Evolutionary conservation across 441 rosid genomes (phyloP).

Genomic region (Eruca vesicaria): DNA sequence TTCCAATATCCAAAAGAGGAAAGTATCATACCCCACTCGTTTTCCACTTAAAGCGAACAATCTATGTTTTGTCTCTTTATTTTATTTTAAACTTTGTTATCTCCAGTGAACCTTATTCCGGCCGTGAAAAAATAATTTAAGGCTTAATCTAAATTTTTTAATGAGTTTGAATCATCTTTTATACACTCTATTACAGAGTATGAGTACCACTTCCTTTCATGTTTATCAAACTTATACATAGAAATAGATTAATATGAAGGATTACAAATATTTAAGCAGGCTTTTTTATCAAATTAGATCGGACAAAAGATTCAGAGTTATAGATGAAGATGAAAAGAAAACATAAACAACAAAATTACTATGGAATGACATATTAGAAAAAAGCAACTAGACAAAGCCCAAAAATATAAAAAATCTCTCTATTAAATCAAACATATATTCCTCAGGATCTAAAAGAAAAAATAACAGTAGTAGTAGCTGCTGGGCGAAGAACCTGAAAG

Average conservation of each 20-base stretch:
- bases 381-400: background rate
- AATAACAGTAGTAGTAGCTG: background rate
- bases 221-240: background rate
- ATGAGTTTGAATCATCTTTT: too few species aligned
- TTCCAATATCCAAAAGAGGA: constrained; percentile 29
- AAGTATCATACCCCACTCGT: constrained; percentile 14
- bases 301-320: background rate
- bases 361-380: background rate
- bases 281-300: background rate
- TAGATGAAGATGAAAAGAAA: background rate
- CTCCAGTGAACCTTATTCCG: background rate
- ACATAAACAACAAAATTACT: background rate
- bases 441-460: background rate
- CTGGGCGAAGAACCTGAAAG: constrained; percentile 13
- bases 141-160: constrained; percentile 1
- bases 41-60: background rate
- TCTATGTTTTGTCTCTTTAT: background rate
- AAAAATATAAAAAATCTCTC: background rate
- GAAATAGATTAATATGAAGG: background rate
- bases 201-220: background rate
- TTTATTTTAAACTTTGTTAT: background rate
- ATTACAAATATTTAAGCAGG: background rate
- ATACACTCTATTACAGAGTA: background rate
- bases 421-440: background rate
- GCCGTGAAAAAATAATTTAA: background rate